Base-by-base conservation (phyloP, 2,329 filamentous ascomycete genomes). In the Didymella pinodella region DNA sequence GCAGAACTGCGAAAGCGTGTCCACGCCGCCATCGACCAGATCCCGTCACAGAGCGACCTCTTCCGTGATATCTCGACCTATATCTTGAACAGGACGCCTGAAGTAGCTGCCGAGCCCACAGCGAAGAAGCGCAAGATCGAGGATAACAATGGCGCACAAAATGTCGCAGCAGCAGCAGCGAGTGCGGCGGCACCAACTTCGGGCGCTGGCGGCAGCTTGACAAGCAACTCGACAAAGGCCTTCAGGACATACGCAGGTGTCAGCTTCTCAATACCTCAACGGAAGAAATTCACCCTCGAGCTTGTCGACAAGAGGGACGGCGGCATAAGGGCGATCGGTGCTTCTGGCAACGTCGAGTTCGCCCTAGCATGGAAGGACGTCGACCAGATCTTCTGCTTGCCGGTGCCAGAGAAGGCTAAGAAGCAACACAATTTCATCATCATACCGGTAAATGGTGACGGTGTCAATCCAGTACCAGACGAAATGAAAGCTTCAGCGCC, bases 361-460 rank as follows among this genome's bases (percentile, higher is more conserved):
- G 81, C 81, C 16, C 74, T 86, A 34, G 70, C 78, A 0, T 78
- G 84, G 77, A 75, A 76, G 54, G 78, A 80, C 56, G 80, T 85
- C 78, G 85, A 85, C 51, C 83, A 88, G 69, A 79, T 85, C 48
- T 80, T 88, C 64, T 87, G 85, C 65, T 78, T 89, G 38, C 86
- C 86, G 0, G 83, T 89, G 2, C 87, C 87, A 5, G 87, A 89
- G 66, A 89, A 88, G 68, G 82, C 85, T 4, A 84, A 87, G 61
- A 83, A 84, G 54, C 85, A 88, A 66, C 85, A 85, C 75, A 87
- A 86, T 65, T 88, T 88, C 69, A 83, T 86, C 67, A 74, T 89
- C 41, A 80, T 89, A 40, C 85, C 86, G 2, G 74, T 80, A 28
- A 78, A 81, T 49, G 81, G 77, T 18, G 79, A 85, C 64, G 82